Evolutionary conservation across 192 early-diverging fungal genomes (phyloP).

Genomic region (Diversispora eburnea): DNA sequence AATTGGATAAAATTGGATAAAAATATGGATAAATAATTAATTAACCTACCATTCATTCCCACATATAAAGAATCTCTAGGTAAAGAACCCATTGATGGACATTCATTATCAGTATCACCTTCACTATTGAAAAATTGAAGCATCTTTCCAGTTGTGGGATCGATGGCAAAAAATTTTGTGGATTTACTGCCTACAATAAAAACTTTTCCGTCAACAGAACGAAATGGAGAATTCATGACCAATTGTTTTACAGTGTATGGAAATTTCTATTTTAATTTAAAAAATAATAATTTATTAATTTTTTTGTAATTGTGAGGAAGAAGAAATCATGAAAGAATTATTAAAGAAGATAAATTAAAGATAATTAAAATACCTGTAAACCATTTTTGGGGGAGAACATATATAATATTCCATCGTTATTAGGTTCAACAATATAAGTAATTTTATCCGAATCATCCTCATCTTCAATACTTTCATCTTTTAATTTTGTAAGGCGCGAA

Average conservation of each 20-base stretch:
- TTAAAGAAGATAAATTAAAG: not conserved
- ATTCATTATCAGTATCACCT: slow-evolving; percentile 23
- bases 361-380: slow-evolving; percentile 50
- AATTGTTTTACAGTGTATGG: slow-evolving; percentile 68
- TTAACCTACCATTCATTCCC: slow-evolving; percentile 39
- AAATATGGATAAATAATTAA: not conserved
- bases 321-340: not conserved
- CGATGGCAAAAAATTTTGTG: slow-evolving; percentile 65
- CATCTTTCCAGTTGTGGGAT: slow-evolving; percentile 63
- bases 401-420: slow-evolving; percentile 65
- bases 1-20: slow-evolving; percentile 4
- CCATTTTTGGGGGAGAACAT: slow-evolving; percentile 47
- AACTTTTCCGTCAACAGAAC: slow-evolving; percentile 48
- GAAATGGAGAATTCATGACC: slow-evolving; percentile 57
- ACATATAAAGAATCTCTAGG: slow-evolving; percentile 39
- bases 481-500: slow-evolving; percentile 19
- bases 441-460: slow-evolving; percentile 37
- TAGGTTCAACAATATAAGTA: slow-evolving; percentile 73
- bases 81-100: slow-evolving; percentile 17
- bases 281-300: not conserved
- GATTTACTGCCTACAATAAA: slow-evolving; percentile 64
- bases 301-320: too few relatives aligned
- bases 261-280: slow-evolving; percentile 53
- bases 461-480: not conserved
- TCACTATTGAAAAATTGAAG: slow-evolving; percentile 55